phyloP scores from a whole-genome alignment of 306 rosid genomes.

The Oxytropis ochrocephala region DNA sequence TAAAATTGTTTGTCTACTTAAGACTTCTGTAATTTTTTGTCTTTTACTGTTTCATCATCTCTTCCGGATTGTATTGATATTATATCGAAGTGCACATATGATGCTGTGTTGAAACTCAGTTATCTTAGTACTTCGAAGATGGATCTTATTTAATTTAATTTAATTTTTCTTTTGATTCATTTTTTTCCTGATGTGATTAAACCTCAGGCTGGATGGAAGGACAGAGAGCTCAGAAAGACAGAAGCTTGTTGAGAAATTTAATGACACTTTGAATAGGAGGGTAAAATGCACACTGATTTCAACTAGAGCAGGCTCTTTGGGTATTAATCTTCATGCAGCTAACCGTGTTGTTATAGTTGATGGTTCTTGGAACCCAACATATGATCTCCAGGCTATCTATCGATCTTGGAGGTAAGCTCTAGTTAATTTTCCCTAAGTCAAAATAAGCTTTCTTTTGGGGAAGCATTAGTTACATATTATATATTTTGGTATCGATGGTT shows the following conservation, averaged over 20 bases:
- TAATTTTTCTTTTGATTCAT: background rate
- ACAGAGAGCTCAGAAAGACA: slow-evolving; percentile 96
- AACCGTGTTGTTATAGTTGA: slow-evolving; percentile 95
- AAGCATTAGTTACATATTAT: background rate
- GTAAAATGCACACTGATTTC: slow-evolving; percentile 91
- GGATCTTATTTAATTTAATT: background rate
- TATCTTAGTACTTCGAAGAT: background rate
- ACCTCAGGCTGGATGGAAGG: slow-evolving; percentile 88
- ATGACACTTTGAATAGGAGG: slow-evolving; percentile 73
- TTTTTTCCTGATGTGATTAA: slow-evolving; percentile 14
- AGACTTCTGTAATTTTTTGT: slow-evolving; percentile 1
- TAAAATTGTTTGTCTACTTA: background rate
- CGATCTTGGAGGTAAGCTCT: slow-evolving; percentile 89
- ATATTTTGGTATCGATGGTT: background rate
- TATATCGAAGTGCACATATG: background rate
- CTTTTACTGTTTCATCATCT: slow-evolving; percentile 2
- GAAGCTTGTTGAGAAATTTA: slow-evolving; percentile 85
- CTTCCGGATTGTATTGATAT: background rate
- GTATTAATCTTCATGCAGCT: slow-evolving; percentile 96
- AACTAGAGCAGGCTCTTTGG: slow-evolving; percentile 94
- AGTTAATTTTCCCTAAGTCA: background rate
- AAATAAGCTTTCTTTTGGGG: background rate
- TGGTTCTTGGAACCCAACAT: slow-evolving; percentile 99
- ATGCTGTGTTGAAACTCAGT: background rate
- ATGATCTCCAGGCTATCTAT: slow-evolving; percentile 97